These are phyloP conservation scores for Kwoniella sp. DNA, from an alignment of 768 basidiomycete species.

Conservation along the genomic window DNA sequence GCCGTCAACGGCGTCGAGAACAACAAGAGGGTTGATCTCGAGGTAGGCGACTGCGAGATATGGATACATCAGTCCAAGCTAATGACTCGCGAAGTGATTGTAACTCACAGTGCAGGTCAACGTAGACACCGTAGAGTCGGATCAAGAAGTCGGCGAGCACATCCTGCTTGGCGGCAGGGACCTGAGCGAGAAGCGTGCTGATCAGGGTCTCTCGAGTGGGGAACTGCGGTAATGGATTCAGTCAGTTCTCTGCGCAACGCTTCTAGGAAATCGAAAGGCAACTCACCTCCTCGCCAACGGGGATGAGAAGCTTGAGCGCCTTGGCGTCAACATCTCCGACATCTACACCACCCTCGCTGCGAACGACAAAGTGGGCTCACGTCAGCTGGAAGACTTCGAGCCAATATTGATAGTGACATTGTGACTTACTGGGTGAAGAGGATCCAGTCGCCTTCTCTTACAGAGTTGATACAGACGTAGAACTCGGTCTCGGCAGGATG, in stretches of 20 bases:
- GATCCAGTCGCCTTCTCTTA: constrained; percentile 89
- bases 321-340: constrained; percentile 98
- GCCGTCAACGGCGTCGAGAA: constrained; percentile 75
- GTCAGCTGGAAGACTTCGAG: constrained; percentile 16
- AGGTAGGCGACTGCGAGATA: constrained; percentile 76
- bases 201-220: constrained; percentile 79
- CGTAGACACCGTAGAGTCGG: constrained; percentile 94
- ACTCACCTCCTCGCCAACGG: constrained; percentile 64
- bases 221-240: constrained; percentile 59
- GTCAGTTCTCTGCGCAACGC: too few species aligned
- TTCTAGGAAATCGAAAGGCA: background rate
- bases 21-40: constrained; percentile 98
- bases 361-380: background rate
- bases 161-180: constrained; percentile 80
- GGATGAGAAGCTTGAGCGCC: constrained; percentile 82
- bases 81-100: background rate
- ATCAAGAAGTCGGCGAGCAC: constrained; percentile 92
- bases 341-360: constrained; percentile 89
- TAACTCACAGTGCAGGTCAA: constrained; percentile 80
- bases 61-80: constrained; percentile 5
- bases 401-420: background rate
- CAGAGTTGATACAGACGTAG: constrained; percentile 97
- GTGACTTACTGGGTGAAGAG: constrained; percentile 79
- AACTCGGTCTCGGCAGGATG: constrained; percentile 92
- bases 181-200: constrained; percentile 74